Evolutionary conservation across 441 rosid genomes (phyloP), one percentile per base, ranked within the genome.

Genomic region (Croton laevigatus): DNA sequence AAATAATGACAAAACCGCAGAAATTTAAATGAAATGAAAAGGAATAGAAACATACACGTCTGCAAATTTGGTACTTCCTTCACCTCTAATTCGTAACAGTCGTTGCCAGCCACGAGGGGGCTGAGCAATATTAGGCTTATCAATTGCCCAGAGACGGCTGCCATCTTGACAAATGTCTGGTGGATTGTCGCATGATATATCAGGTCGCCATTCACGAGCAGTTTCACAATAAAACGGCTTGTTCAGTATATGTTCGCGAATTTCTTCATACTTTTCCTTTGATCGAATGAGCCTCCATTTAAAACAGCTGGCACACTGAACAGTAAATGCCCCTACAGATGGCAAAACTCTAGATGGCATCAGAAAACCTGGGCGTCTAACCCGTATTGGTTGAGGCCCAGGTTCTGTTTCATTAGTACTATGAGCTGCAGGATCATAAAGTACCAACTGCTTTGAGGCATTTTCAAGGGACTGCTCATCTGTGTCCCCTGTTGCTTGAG

Each of bases 21-120:
- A 42, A 34, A 11, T 13, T 38, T 4, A 59, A 70, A 52, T 59
- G 36, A 59, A 70, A 52, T 59, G 36, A 23, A 36, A 54, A 71
- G 66, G 60, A 38, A 62, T 54, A 63, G 68, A 62, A 63, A 83
- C 97, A 0, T 91, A 94, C 98, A 94, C 90, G 65, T 94, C 98
- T 0, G 97, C 97, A 73, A 94, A 94, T 76, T 80, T 88, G 82
- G 88, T 86, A 79, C 97, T 83, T 62, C 98, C 97, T 85, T 89
- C 90, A 61, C 89, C 93, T 73, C 98, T 81, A 69, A 94, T 91
- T 44, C 89, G 82, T 36, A 91, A 79, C 49, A 86, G 75, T 61
- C 98, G 88, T 75, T 90, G 89, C 98, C 98, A 94, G 1, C 98
- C 96, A 58, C 76, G 78, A 59, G 98, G 98, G 8, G 98, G 95